Evolutionary conservation across 495 filamentous ascomycete genomes (phyloP).

Genomic region (Aspergillus asperescens): DNA sequence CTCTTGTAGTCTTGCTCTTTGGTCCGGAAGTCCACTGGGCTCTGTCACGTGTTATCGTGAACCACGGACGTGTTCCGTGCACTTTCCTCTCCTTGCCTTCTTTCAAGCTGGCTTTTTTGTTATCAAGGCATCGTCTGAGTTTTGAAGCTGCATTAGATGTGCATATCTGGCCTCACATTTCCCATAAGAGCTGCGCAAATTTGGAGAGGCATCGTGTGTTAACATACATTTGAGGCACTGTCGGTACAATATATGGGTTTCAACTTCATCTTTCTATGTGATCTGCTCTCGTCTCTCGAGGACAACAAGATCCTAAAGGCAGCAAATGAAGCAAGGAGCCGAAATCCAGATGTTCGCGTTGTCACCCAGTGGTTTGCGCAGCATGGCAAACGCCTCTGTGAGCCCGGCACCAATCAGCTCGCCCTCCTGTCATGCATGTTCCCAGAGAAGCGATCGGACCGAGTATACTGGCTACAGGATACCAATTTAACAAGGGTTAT

Average conservation of each 20-base stretch:
- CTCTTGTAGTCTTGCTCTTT: background rate
- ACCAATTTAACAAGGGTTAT: slow-evolving; percentile 56
- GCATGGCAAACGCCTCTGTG: slow-evolving; percentile 49
- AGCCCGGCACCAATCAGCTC: slow-evolving; percentile 45
- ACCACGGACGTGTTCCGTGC: slow-evolving; percentile 26
- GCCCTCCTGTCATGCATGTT: slow-evolving; percentile 68
- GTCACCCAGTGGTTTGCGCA: slow-evolving; percentile 57
- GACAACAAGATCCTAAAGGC: slow-evolving; percentile 37
- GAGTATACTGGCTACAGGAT: slow-evolving; percentile 64
- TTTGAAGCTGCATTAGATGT: background rate
- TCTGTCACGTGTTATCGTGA: slow-evolving; percentile 39
- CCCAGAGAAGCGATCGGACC: slow-evolving; percentile 67
- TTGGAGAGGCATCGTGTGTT: background rate
- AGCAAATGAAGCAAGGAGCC: slow-evolving; percentile 26
- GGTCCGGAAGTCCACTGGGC: no score
- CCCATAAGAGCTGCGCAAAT: background rate
- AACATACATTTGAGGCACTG: background rate
- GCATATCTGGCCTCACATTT: background rate
- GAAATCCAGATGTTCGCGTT: slow-evolving; percentile 30
- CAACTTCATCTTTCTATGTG: slow-evolving; percentile 55
- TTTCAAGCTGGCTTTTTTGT: background rate
- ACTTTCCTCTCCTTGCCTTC: background rate
- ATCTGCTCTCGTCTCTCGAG: slow-evolving; percentile 54
- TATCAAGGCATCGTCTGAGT: background rate
- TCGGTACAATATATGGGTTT: slow-evolving; percentile 53